Base-by-base conservation (phyloP, 257 asterid genomes). In the Ligustrum vulgare region DNA sequence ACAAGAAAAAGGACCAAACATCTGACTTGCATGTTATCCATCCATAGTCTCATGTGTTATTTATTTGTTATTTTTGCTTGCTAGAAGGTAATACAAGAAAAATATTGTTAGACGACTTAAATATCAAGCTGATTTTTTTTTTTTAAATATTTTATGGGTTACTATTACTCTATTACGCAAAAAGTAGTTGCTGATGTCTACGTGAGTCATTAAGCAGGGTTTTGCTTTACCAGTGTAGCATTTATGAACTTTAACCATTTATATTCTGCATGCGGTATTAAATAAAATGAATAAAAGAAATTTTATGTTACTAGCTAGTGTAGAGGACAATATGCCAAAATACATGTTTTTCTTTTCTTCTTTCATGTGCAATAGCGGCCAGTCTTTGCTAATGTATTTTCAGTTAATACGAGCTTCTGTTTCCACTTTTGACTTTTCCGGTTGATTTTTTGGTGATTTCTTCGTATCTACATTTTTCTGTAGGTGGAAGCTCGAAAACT, bases 401-500 rank as follows among this genome's bases (percentile, higher is more conserved):
- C 47, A 43, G 72, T 49, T 73, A 18, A 45, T 60, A 43, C 20
- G 71, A 54, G 12, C 67, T 72, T 54, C 33, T 56, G 22, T 69
- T 60, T 70, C 47, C 15, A 34, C 76, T 64, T 33, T 71, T 41
- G 60, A 25, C 56, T 49, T 54, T 62, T 56, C 75, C 72, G 51
- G 37, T 67, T 49, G 23, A 71, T 65, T 75, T 67, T 75, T 39
- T 63, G 58, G 51, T 77, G 49, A 62, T 11, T 3, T 39, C 37
- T 54, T 25, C 49, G 72, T 74, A 16, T 71, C 77, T 71, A 75
- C 73, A 41, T 88, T 76, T 73, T 81, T 51, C 67, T 83, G 77
- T 82, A 95, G 99, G 99, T 71, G 99, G 97, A 84, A 91, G 90
- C 84, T 86, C 98, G 67, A 95, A 93, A 84, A 91, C 97, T 1